Percentiles rank a stretch among this genome's conserved stretches.
Conservation (phyloP, 805 yeast genomes). For the Isabelozyma gotoi region DNA sequence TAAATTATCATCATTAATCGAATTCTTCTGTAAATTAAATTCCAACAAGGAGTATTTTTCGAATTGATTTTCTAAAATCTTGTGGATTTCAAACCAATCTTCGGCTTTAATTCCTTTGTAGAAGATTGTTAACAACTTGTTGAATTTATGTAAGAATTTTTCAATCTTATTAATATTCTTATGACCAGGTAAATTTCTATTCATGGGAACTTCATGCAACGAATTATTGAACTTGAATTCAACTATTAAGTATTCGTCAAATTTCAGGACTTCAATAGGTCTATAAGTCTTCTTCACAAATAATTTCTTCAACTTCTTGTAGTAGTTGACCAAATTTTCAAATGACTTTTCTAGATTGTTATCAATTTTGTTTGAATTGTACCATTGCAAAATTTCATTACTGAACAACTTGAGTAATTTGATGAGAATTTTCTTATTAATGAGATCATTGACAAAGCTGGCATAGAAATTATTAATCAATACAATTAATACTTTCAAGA, state of each 20-base stretch:
- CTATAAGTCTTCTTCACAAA: constrained; percentile 71
- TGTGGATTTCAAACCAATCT: constrained; percentile 81
- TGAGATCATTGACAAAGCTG: constrained; percentile 70
- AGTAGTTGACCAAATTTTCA: constrained; percentile 45
- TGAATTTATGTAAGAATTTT: constrained; percentile 61
- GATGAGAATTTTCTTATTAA: constrained; percentile 58
- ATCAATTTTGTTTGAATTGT: constrained; percentile 42
- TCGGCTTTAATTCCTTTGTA: constrained; percentile 56
- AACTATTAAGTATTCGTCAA: constrained; percentile 37
- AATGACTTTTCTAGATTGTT: constrained; percentile 32
- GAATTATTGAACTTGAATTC: constrained; percentile 42
- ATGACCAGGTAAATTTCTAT: constrained; percentile 45
- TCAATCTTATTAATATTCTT: constrained; percentile 52
- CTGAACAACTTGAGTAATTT: constrained; percentile 68
- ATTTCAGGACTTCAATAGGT: constrained; percentile 47
- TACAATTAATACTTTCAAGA: constrained; percentile 70
- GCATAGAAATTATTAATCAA: constrained; percentile 71
- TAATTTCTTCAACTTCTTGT: constrained; percentile 63
- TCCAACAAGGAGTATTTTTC: constrained; percentile 59
- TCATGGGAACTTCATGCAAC: constrained; percentile 46
- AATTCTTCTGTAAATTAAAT: constrained; percentile 42
- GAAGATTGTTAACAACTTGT: constrained; percentile 56
- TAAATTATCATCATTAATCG: constrained; percentile 53
- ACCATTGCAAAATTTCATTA: constrained; percentile 57
- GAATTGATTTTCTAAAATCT: constrained; percentile 68